Evolutionary conservation across 768 basidiomycete genomes (phyloP), one percentile per base, ranked within the genome.

Genomic region (Gloeopeniophorella convolvens): DNA sequence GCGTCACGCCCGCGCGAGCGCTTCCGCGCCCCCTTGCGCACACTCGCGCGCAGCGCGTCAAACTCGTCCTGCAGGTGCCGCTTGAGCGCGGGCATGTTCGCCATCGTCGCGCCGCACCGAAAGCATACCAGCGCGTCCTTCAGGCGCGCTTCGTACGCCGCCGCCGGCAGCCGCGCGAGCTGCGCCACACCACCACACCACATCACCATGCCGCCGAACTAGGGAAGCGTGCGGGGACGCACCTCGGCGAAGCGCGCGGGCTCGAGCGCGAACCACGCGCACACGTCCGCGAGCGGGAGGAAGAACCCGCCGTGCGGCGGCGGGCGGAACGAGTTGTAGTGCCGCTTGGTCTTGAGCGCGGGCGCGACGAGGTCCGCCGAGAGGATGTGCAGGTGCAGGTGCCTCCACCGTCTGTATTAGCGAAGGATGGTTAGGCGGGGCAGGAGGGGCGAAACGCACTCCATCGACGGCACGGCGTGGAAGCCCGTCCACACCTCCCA

Each of bases 321-420:
- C n/a, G n/a, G n/a, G n/a, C n/a, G 83, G 68, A 94, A 96, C 5
- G 89, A 86, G 60, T 94, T 93, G 67, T 90, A 88, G 58, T 96
- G 93, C 61, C 85, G 88, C 72, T 95, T 96, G 48, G 72, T 77
- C 68, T 93, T 95, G 71, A 94, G 66, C 44, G 67, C 69, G 8
- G 78, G 74, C 0, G 84, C 83, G 46, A 73, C 73, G 30, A 92
- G 63, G 62, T 96, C 93, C 4, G 78, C 74, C 3, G 91, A 92
- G 32, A 96, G 67, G 45, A 96, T 79, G 62, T 96, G 93, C 10
- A 95, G 65, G 61, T 96, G 89, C 3, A 92, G 52, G 63, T 92
- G 89, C 52, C 88, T 89, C 51, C 5, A 18, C 16, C 28, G 43
- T 46, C 31, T 35, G 18, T 35, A 55, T 49, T 20, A 36, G 28